Conservation (phyloP, 2,329 filamentous ascomycete species). For the Talaromyces sp. region DNA sequence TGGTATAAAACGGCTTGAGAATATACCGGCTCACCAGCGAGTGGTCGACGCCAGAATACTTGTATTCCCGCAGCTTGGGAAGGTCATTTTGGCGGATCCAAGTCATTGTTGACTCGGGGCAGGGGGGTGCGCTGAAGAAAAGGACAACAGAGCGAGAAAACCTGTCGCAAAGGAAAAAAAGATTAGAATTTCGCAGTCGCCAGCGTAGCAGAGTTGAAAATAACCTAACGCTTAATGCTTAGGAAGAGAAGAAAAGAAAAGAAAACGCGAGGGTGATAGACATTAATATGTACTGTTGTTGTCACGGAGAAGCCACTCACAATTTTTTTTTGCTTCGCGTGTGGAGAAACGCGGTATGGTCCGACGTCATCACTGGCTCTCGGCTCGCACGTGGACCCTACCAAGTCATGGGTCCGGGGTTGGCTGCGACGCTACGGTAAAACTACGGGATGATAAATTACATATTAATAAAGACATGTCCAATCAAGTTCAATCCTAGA, state of each 20-base stretch:
- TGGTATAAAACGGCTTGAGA: constrained; percentile 94
- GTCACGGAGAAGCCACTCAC: neutral
- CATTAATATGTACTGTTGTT: neutral
- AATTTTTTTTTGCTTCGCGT: neutral
- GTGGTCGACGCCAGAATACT: constrained; percentile 88
- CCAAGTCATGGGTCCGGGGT: neutral
- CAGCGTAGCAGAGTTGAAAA: neutral
- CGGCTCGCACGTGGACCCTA: neutral
- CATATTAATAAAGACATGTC: neutral
- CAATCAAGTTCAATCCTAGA: neutral
- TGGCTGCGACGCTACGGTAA: neutral
- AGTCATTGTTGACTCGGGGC: constrained; percentile 59
- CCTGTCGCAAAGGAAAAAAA: neutral
- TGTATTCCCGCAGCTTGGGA: constrained; percentile 85
- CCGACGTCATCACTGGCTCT: constrained; percentile 1
- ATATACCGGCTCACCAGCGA: constrained; percentile 88
- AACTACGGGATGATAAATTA: neutral
- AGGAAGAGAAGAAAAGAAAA: neutral
- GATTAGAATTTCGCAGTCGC: neutral
- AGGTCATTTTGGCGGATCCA: constrained; percentile 93
- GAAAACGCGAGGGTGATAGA: neutral
- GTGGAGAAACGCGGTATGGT: constrained; percentile 3
- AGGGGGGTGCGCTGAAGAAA: neutral
- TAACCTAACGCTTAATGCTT: neutral
- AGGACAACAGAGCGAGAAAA: neutral